phyloP scores from a whole-genome alignment of 2,329 filamentous ascomycete genomes.

The Nemania serpens region DNA sequence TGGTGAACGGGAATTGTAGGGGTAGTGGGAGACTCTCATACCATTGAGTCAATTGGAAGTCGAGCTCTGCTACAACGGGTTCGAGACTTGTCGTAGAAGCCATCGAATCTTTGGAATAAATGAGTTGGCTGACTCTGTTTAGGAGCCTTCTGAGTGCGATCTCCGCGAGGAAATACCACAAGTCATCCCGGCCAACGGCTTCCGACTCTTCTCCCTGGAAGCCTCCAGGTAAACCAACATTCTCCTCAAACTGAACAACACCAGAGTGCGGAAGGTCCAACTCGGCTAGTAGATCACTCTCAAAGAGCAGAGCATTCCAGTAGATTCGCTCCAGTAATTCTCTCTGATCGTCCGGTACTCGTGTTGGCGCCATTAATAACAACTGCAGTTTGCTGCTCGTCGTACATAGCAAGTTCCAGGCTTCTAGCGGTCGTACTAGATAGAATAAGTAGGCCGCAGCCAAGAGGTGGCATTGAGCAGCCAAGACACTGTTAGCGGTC shows the following conservation, averaged over 20 bases:
- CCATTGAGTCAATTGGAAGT: conserved; percentile 84
- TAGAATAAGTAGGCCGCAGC: conserved; percentile 85
- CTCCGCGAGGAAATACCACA: conserved; percentile 87
- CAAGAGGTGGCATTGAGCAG: conserved; percentile 79
- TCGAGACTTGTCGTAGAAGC: conserved; percentile 74
- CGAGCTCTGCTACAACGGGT: conserved; percentile 77
- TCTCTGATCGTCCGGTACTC: conserved; percentile 70
- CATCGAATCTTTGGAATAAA: conserved; percentile 75
- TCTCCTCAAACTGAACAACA: conserved; percentile 81
- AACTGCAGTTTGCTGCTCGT: conserved; percentile 83
- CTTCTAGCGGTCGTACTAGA: conserved; percentile 78
- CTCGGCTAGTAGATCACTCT: conserved; percentile 79
- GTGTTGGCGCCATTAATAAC: conserved; percentile 72
- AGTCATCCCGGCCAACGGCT: conserved; percentile 71
- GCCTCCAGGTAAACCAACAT: conserved; percentile 75
- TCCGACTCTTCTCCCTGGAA: conserved; percentile 74
- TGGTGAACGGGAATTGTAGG: conserved; percentile 76
- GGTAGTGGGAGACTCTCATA: conserved; percentile 77
- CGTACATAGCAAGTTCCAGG: conserved; percentile 79
- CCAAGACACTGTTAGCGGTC: conserved; percentile 77
- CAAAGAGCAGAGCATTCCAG: conserved; percentile 82
- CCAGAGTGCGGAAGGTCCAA: conserved; percentile 82
- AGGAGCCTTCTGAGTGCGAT: conserved; percentile 78
- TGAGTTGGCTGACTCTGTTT: conserved; percentile 78
- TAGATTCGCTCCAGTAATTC: conserved; percentile 79